Percentiles rank a stretch among this genome's conserved stretches.
phyloP scores from a whole-genome alignment of 345 rosid species.

The Populus deltoides region DNA sequence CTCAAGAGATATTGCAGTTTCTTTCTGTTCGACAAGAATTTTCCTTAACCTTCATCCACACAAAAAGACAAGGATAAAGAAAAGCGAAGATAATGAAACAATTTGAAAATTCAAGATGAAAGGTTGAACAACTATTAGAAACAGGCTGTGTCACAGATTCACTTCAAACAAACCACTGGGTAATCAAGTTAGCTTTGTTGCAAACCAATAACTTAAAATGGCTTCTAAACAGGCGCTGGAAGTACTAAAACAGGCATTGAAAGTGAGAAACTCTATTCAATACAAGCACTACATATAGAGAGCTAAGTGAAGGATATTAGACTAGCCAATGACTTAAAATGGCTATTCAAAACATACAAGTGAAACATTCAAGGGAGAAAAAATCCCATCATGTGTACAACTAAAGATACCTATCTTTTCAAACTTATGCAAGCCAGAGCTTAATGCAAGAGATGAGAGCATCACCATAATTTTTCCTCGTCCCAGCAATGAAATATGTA shows the following conservation, averaged over 20 bases:
- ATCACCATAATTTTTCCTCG: not conserved
- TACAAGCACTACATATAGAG: no score
- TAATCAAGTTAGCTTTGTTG: not conserved
- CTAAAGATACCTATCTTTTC: no score
- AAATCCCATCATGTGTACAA: not conserved
- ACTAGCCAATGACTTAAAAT: not conserved
- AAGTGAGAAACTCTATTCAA: not conserved
- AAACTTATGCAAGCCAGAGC: not conserved
- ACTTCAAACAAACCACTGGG: not conserved
- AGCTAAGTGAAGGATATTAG: not conserved
- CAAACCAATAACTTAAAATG: no score
- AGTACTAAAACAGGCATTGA: not conserved
- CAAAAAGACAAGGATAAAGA: not conserved
- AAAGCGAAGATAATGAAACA: conserved; percentile 5
- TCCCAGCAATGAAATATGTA: not conserved
- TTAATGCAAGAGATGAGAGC: not conserved
- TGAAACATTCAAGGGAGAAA: no score
- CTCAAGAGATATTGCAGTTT: conserved; percentile 51
- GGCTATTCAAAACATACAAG: not conserved
- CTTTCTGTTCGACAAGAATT: conserved; percentile 59
- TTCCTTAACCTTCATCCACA: conserved; percentile 61
- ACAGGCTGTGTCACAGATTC: not conserved
- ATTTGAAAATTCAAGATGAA: not conserved
- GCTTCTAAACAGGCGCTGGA: no score
- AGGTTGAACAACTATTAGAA: not conserved